A percentile compares a stretch with the other conserved stretches of the same genome.
Conservation (phyloP, 495 filamentous ascomycete species). For the Neurospora tetraspora region DNA sequence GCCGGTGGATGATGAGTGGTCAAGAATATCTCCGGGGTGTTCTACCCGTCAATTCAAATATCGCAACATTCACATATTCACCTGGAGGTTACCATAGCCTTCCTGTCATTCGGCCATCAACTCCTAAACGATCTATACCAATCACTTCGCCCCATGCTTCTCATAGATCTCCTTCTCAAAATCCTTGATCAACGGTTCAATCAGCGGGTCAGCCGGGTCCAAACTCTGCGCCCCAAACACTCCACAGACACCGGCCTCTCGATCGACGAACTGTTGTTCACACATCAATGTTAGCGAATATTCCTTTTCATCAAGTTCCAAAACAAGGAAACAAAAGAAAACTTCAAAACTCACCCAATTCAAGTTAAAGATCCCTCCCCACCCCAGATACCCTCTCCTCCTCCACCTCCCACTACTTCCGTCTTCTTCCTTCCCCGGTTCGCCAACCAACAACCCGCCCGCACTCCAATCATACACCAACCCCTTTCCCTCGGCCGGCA, state of each 20-base stretch:
- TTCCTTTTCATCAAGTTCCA: not conserved
- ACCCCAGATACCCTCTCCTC: slow-evolving; percentile 23
- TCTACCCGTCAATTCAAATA: not conserved
- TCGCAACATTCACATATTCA: not conserved
- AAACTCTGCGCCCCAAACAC: slow-evolving; percentile 23
- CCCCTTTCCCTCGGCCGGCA: slow-evolving; percentile 2
- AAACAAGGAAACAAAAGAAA: not conserved
- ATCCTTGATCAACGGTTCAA: slow-evolving; percentile 16
- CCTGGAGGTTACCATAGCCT: too few species aligned
- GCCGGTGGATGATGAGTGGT: not conserved
- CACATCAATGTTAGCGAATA: slow-evolving; percentile 2
- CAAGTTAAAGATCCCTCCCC: slow-evolving; percentile 26
- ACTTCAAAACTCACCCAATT: slow-evolving; percentile 18
- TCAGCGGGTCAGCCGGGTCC: slow-evolving; percentile 14
- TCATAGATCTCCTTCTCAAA: slow-evolving; percentile 25
- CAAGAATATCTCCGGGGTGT: not conserved
- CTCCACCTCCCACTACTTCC: slow-evolving; percentile 4
- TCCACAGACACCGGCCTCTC: slow-evolving; percentile 21
- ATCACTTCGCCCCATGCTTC: not conserved
- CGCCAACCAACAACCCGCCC: slow-evolving; percentile 22
- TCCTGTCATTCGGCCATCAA: too few species aligned
- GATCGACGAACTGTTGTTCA: slow-evolving; percentile 23
- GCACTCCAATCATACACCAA: slow-evolving; percentile 21
- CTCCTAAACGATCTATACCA: not conserved
- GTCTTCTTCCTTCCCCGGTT: slow-evolving; percentile 2